A percentile compares a stretch with the other conserved stretches of the same genome.
Conservation (phyloP, 2,329 filamentous ascomycete species). For the Emergomyces pasteurianus region DNA sequence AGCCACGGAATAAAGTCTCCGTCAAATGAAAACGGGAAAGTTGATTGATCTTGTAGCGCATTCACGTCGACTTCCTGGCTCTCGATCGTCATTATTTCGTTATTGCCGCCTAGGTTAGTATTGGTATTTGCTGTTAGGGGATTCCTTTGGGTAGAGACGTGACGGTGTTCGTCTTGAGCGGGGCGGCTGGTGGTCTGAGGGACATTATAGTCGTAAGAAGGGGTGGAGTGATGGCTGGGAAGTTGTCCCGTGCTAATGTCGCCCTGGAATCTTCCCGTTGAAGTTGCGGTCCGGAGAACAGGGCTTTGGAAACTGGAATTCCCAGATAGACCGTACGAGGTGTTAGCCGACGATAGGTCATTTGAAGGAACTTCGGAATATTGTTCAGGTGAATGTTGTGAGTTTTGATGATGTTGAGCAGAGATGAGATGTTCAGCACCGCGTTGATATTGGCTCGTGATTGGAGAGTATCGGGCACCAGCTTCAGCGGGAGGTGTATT, state of each 20-base stretch:
- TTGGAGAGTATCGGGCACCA: not conserved
- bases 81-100: conserved; percentile 55
- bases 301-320: not conserved
- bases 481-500: not conserved
- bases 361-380: not conserved
- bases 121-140: not conserved
- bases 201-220: not conserved
- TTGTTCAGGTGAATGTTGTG: not conserved
- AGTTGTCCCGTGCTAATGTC: not conserved
- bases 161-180: not conserved
- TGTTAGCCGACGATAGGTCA: not conserved
- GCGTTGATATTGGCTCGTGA: not conserved
- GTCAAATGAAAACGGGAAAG: conserved; percentile 28
- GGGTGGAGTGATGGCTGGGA: not conserved
- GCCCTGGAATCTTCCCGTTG: not conserved
- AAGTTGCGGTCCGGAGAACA: not conserved
- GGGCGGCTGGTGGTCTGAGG: not conserved
- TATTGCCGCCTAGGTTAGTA: conserved; percentile 27
- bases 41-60: conserved; percentile 36
- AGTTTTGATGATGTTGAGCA: not conserved
- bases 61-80: conserved; percentile 68
- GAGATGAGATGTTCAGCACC: not conserved
- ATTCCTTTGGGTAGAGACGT: not conserved
- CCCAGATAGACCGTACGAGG: not conserved
- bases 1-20: conserved; percentile 63